A percentile compares a stretch with the other conserved stretches of the same genome.
Evolutionary conservation across 305 asterid genomes (phyloP).

Genomic region (Fraxinus paxiana): DNA sequence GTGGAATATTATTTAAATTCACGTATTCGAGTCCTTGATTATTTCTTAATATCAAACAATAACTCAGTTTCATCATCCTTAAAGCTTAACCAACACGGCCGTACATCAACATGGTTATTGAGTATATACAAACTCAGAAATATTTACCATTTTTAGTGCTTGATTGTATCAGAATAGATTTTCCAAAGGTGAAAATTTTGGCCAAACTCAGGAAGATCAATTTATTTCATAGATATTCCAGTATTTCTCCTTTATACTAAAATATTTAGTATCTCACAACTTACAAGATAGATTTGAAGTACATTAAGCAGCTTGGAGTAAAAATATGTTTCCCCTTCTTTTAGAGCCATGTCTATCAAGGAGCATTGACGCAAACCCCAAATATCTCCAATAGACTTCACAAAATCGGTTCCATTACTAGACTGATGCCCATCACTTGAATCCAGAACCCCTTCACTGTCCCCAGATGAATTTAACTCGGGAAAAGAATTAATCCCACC

Average conservation of each 20-base stretch:
- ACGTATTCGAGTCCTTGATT: not conserved
- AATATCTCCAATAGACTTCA: conserved; percentile 44
- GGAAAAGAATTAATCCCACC: conserved; percentile 59
- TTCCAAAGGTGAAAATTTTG: not conserved
- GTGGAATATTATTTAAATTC: not conserved
- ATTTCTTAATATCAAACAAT: not conserved
- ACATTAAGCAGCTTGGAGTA: conserved; percentile 75
- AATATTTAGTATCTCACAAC: conserved; percentile 29
- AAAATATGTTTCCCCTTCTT: conserved; percentile 59
- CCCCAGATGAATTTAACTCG: conserved; percentile 35
- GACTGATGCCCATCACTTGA: conserved; percentile 40
- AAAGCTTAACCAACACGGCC: conserved; percentile 4
- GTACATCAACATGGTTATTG: not conserved
- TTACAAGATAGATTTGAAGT: conserved; percentile 66
- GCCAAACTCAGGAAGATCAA: conserved; percentile 1
- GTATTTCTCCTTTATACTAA: conserved; percentile 9
- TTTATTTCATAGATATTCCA: conserved; percentile 16
- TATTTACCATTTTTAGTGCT: not conserved
- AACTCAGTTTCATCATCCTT: not conserved
- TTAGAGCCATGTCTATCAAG: conserved; percentile 23
- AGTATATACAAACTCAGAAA: not conserved
- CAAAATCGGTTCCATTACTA: conserved; percentile 30
- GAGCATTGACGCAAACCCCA: conserved; percentile 51
- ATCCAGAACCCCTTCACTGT: conserved; percentile 37
- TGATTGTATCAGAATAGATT: not conserved